Conservation (phyloP, 2,329 filamentous ascomycete species). For the Cryphonectria naterciae region DNA sequence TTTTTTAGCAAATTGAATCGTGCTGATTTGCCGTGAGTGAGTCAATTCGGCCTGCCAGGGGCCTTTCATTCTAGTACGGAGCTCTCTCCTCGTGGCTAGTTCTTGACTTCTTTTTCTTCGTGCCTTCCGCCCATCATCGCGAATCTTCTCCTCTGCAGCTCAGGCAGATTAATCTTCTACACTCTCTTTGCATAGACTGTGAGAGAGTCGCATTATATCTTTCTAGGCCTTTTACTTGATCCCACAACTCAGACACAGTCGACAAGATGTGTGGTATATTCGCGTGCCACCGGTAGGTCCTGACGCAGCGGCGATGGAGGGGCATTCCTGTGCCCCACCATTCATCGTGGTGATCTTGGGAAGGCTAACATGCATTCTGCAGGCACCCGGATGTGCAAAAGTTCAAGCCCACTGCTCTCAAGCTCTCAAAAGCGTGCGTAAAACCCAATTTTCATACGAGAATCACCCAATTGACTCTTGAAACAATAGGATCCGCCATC, state of each 20-base stretch:
- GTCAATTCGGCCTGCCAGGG: background rate
- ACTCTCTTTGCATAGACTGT: background rate
- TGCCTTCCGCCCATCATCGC: slow-evolving; percentile 7
- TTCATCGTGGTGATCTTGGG: slow-evolving; percentile 26
- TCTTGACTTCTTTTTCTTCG: slow-evolving; percentile 13
- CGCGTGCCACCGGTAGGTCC: slow-evolving; percentile 82
- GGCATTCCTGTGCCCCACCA: slow-evolving; percentile 39
- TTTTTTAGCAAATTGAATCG: slow-evolving; percentile 27
- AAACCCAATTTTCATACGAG: slow-evolving; percentile 23
- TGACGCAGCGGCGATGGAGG: slow-evolving; percentile 39
- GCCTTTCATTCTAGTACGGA: background rate
- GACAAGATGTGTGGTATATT: slow-evolving; percentile 90
- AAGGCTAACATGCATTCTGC: slow-evolving; percentile 26
- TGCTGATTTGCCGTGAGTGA: slow-evolving; percentile 17
- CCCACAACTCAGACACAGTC: background rate
- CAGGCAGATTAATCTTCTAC: background rate
- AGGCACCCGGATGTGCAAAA: slow-evolving; percentile 92
- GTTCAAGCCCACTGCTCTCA: slow-evolving; percentile 93
- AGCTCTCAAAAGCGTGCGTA: slow-evolving; percentile 90
- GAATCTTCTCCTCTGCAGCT: slow-evolving; percentile 3
- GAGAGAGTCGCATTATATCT: background rate
- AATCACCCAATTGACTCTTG: slow-evolving; percentile 43
- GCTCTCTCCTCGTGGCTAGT: slow-evolving; percentile 6
- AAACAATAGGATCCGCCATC: slow-evolving; percentile 78
- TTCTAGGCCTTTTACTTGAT: background rate